Evolutionary conservation across 2,329 filamentous ascomycete species (phyloP).

Genomic region (Aschersonia sp.): DNA sequence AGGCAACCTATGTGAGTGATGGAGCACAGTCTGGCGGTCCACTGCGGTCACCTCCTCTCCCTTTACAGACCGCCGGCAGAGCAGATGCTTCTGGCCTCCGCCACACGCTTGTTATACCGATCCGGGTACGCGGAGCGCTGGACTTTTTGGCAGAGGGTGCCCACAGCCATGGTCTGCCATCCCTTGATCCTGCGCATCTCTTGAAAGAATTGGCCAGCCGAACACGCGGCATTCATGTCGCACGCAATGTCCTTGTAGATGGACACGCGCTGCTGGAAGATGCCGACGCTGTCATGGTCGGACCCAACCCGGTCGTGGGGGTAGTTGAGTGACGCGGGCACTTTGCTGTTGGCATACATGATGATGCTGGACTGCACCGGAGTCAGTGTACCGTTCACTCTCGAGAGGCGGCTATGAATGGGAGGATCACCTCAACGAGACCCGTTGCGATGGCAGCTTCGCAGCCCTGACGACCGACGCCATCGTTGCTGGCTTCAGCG

Average conservation of each 20-base stretch:
- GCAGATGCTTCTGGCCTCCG: conserved; percentile 7
- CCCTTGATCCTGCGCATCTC: conserved; percentile 8
- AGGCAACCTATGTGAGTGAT: too few species aligned
- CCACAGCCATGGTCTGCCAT: conserved; percentile 9
- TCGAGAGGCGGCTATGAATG: not conserved
- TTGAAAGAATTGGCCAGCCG: conserved; percentile 8
- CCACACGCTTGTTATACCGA: conserved; percentile 7
- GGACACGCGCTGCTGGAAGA: conserved; percentile 11
- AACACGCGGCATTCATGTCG: conserved; percentile 9
- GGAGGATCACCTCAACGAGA: conserved; percentile 7
- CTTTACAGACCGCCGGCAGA: conserved; percentile 7
- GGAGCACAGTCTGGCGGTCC: too few species aligned
- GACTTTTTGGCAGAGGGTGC: conserved; percentile 10
- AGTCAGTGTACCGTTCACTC: not conserved
- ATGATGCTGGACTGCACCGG: conserved; percentile 6
- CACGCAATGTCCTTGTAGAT: conserved; percentile 9
- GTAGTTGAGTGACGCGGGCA: conserved; percentile 8
- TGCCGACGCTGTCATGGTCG: conserved; percentile 10
- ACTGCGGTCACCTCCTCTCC: too few species aligned
- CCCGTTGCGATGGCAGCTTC: conserved; percentile 8
- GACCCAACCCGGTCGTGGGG: conserved; percentile 8
- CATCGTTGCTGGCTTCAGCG: conserved; percentile 5
- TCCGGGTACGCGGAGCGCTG: conserved; percentile 9
- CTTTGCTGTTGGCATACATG: conserved; percentile 8
- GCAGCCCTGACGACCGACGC: conserved; percentile 9